Evolutionary conservation across 23 red algal genomes (phyloP).

Genomic region (Gracilaria domingensis): DNA sequence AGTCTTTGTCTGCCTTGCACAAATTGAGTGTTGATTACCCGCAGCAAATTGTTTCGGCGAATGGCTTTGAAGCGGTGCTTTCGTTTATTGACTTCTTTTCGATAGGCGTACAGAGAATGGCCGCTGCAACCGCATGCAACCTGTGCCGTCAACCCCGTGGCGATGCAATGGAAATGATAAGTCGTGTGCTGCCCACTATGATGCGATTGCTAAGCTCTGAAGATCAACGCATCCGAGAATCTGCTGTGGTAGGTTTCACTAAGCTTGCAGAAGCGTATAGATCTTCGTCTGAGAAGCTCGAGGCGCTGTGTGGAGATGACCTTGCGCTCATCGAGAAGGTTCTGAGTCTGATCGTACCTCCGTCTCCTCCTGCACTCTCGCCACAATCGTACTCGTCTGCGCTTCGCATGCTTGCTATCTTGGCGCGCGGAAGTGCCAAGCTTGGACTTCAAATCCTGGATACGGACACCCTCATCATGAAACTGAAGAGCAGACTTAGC

Average conservation of each 20-base stretch:
- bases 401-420: constrained; percentile 56
- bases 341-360: constrained; percentile 48
- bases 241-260: constrained; percentile 58
- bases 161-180: constrained; percentile 79
- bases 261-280: constrained; percentile 69
- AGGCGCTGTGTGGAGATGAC: constrained; percentile 64
- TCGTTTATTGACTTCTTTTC: constrained; percentile 98
- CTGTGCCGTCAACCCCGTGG: constrained; percentile 71
- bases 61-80: constrained; percentile 88
- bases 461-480: constrained; percentile 44
- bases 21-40: constrained; percentile 90
- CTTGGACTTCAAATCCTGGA: constrained; percentile 64
- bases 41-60: constrained; percentile 81
- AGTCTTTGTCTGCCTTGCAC: constrained; percentile 90
- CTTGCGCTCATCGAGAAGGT: constrained; percentile 60
- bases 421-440: constrained; percentile 62
- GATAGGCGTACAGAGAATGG: constrained; percentile 88
- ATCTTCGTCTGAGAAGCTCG: constrained; percentile 47
- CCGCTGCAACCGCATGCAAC: constrained; percentile 87
- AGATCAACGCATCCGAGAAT: constrained; percentile 80
- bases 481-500: constrained; percentile 42
- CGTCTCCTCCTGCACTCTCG: constrained; percentile 50
- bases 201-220: constrained; percentile 71
- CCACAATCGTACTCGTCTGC: constrained; percentile 69
- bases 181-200: constrained; percentile 64